phyloP scores from a whole-genome alignment of 1,284 basidiomycete species.

The Trametes versicolor region DNA sequence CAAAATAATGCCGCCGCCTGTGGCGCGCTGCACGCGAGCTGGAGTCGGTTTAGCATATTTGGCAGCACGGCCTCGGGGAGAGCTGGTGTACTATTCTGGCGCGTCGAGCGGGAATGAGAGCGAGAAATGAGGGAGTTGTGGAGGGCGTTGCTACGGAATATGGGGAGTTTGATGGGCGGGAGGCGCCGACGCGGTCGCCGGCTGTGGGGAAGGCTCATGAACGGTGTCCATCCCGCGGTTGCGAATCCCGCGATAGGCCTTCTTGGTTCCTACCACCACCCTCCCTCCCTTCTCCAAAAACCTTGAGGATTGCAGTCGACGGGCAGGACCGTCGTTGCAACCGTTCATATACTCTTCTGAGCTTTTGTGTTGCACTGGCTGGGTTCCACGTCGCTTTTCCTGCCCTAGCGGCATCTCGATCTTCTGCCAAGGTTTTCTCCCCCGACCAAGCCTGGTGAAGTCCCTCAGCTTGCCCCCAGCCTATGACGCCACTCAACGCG shows the following conservation, averaged over 20 bases:
- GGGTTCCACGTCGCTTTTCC: slow-evolving; percentile 41
- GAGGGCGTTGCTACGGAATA: slow-evolving; percentile 25
- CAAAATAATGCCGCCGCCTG: not conserved
- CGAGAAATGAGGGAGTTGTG: not conserved
- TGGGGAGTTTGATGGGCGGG: slow-evolving; percentile 9
- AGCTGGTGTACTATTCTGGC: not conserved
- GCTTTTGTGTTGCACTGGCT: slow-evolving; percentile 39
- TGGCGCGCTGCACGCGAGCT: not conserved
- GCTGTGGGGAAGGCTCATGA: not conserved
- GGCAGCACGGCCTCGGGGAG: not conserved
- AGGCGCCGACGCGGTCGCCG: not conserved
- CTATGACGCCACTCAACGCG: slow-evolving; percentile 20
- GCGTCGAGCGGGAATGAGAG: not conserved
- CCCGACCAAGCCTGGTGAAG: slow-evolving; percentile 35
- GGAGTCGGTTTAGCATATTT: not conserved
- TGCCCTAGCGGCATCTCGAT: slow-evolving; percentile 58
- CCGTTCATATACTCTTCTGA: slow-evolving; percentile 33
- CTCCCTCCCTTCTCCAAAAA: slow-evolving; percentile 38
- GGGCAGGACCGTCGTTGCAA: slow-evolving; percentile 62
- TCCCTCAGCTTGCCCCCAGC: slow-evolving; percentile 4
- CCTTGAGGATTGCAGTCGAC: slow-evolving; percentile 43
- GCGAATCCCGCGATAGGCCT: slow-evolving; percentile 28
- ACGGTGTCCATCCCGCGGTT: slow-evolving; percentile 5
- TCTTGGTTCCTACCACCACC: slow-evolving; percentile 34
- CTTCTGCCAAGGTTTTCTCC: slow-evolving; percentile 40